phyloP scores from a whole-genome alignment of 2,329 filamentous ascomycete genomes.

The Ilyonectria mors-panacis region DNA sequence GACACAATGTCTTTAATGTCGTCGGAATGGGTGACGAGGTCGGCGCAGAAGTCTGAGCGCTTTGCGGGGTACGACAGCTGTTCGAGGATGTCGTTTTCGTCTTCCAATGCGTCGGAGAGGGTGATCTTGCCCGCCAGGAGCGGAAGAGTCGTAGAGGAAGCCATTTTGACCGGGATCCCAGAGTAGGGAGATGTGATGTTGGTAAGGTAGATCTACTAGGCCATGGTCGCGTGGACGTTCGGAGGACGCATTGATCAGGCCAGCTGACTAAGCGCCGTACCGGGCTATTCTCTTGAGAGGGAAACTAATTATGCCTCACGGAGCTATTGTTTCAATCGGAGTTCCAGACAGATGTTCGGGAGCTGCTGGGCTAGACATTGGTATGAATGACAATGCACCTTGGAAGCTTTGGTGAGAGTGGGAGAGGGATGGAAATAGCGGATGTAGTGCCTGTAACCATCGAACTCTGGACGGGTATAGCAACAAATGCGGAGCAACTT shows the following conservation, averaged over 20 bases:
- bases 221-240: not conserved
- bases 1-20: constrained; percentile 27
- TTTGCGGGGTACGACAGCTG: constrained; percentile 31
- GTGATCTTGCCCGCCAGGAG: constrained; percentile 27
- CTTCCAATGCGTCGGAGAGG: constrained; percentile 23
- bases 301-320: constrained; percentile 1
- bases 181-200: not conserved
- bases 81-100: constrained; percentile 30
- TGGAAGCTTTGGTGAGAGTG: not conserved
- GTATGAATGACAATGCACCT: not conserved
- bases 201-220: not conserved
- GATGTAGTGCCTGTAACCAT: not conserved
- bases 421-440: not conserved
- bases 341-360: not conserved
- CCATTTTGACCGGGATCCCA: not conserved
- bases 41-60: constrained; percentile 23
- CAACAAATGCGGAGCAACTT: not conserved
- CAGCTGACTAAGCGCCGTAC: not conserved
- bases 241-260: not conserved
- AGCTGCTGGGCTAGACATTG: not conserved
- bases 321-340: not conserved
- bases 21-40: constrained; percentile 13
- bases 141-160: constrained; percentile 17
- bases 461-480: not conserved
- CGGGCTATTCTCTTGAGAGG: not conserved